Base-by-base conservation (phyloP, 2,329 filamentous ascomycete species). In the Dryadomyces quercivorus region DNA sequence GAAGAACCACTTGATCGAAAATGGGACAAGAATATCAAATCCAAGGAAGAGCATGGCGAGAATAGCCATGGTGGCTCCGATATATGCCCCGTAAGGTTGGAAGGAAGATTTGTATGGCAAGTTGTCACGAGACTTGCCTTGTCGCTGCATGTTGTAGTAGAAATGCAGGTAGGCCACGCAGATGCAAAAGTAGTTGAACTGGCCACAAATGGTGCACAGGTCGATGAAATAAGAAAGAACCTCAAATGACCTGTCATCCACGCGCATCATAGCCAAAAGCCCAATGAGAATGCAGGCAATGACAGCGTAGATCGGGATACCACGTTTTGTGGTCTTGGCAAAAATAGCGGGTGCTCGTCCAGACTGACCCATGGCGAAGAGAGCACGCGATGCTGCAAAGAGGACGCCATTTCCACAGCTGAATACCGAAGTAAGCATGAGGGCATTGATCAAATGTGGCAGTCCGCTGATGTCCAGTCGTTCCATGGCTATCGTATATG, bases 271-370 rank as follows among this genome's bases (percentile, higher is more conserved):
- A 12, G 78, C 77, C 36, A 87, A 67, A 38, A 86, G 72, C 1
- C 80, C 76, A 62, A 86, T 80, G 2, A 75, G 60, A 61, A 86
- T 75, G 2, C 79, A 77, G 40, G 80, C 65, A 1, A 63, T 58
- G 44, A 86, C 82, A 57, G 77, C 81, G 63, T 82, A 83, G 58
- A 84, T 74, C 0, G 84, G 84, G 5, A 86, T 78, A 22, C 80
- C 80, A 48, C 69, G 70, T 58, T 69, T 74, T 13, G 76, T 80
- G 59, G 76, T 80, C 60, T 70, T 74, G 5, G 45, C 45, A n/a
- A 54, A 44, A 9, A 54, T 13, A 8, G 31, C 5, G 1, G 66
- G 78, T 0, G 77, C 78, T 58, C 78, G 75, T 20, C 76, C 75
- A 56, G 80, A 77, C 50, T 76, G 68, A 0, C 76, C 77, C n/a